Conservation (phyloP, 2,329 filamentous ascomycete species). For the Cercospora brassicicola region DNA sequence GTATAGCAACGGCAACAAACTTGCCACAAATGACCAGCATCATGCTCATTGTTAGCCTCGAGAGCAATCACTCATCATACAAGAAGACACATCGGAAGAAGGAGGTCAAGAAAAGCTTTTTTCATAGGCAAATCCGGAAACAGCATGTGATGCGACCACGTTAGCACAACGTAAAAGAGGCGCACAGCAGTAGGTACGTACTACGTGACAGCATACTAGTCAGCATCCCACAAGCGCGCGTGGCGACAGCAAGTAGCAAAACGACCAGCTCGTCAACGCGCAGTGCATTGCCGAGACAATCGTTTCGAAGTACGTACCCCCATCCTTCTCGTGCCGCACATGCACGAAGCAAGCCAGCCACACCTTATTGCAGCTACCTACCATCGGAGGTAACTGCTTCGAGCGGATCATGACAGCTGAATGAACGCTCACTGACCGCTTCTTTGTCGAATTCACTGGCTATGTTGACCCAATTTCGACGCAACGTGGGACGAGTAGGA, state of each 20-base stretch:
- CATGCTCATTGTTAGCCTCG: no score
- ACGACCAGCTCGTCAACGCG: not conserved
- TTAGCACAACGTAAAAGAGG: no score
- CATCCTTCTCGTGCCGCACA: not conserved
- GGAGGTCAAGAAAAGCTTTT: constrained; percentile 3
- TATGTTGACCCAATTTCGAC: not conserved
- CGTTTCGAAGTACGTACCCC: not conserved
- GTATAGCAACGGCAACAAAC: not conserved
- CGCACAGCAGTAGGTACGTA: not conserved
- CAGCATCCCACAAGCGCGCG: not conserved
- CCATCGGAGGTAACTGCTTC: not conserved
- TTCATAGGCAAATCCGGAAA: not conserved
- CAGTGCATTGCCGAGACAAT: not conserved
- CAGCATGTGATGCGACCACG: not conserved
- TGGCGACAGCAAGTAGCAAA: not conserved
- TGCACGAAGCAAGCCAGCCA: not conserved
- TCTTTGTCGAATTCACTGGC: not conserved
- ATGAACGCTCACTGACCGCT: not conserved
- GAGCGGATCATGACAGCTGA: not conserved
- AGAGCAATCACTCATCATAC: not conserved
- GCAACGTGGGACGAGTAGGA: not conserved
- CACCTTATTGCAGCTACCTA: not conserved
- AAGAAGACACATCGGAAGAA: not conserved
- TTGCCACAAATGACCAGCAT: no score
- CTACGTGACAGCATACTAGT: not conserved